Base-by-base conservation (phyloP, 345 rosid genomes). In the Hibiscus mutabilis region DNA sequence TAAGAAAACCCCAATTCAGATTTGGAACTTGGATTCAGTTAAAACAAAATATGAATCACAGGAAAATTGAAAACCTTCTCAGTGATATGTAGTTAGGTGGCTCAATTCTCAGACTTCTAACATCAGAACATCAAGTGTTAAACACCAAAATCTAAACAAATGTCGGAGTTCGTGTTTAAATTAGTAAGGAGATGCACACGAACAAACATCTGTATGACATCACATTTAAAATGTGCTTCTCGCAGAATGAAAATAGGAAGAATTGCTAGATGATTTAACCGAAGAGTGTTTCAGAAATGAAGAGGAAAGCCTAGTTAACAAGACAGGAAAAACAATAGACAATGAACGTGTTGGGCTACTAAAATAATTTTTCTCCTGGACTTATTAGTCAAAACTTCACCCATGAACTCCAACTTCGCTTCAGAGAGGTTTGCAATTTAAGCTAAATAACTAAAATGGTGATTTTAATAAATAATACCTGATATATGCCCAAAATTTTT, bases 341-440 rank as follows among this genome's bases (percentile, higher is more conserved):
- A 65, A 65, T 31, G 5, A 40, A 5, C 3, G 35, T 4, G 24
- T 65, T 65, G 53, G 6, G 55, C 33, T 14, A 21, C 19, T 44
- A 42, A 42, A 47, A 22, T 13, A 8, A 1, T 5, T 2, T 65
- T 52, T 52, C 62, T 27, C 64, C 73, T 25, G 2, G 46, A 46
- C 56, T 35, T 37, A 19, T 35, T 15, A 51, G 29, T 35, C 62
- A 60, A 78, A 73, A 68, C 24, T 16, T 72, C 71, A 78, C 66
- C 73, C 8, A 70, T 55, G 35, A 22, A 72, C 8, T 14, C 15
- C 35, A 74, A n/a, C 52, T 67, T 60, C 21, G 9, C 33, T 29
- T 29, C 33, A 29, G 33, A 29, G 33, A 29, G 33, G 33, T 29
- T 29, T 2, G 33, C 33, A 29, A 29, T 29, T 29, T 29, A 29